These are phyloP conservation scores for Chytriomyces hyalinus DNA, from an alignment of 192 early-diverging fungal species.

Conservation along the genomic window DNA sequence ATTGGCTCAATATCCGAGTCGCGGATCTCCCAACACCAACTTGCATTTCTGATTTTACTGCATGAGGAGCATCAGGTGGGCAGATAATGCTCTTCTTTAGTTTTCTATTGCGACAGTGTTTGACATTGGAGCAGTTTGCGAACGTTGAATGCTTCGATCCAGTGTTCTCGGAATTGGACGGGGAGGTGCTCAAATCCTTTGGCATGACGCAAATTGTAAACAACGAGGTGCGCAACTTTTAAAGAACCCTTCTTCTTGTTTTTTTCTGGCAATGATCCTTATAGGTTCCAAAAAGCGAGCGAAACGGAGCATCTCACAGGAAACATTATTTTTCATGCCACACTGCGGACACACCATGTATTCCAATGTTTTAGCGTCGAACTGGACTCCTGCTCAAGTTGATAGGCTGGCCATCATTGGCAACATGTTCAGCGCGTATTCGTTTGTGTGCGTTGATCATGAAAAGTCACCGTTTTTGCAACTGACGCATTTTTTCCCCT, in stretches of 20 bases:
- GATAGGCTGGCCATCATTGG: slow-evolving; percentile 34
- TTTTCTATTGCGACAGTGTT: neutral
- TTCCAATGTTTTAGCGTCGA: slow-evolving; percentile 39
- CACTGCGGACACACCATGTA: slow-evolving; percentile 49
- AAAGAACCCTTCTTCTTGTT: too few species aligned
- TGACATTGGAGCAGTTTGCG: neutral
- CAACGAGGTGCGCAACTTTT: slow-evolving; percentile 36
- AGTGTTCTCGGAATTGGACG: slow-evolving; percentile 35
- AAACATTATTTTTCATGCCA: slow-evolving; percentile 49
- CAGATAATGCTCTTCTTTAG: neutral
- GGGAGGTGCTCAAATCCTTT: slow-evolving; percentile 8
- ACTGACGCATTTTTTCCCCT: neutral
- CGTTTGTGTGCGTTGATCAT: slow-evolving; percentile 12
- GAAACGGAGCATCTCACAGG: slow-evolving; percentile 4
- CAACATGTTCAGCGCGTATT: slow-evolving; percentile 45
- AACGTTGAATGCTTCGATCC: slow-evolving; percentile 39
- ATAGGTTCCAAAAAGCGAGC: slow-evolving; percentile 19
- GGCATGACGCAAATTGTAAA: slow-evolving; percentile 13
- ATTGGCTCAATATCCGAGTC: neutral
- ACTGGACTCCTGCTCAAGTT: slow-evolving; percentile 32
- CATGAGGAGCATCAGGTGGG: slow-evolving; percentile 25
- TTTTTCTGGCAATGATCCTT: too few species aligned
- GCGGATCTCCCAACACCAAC: slow-evolving; percentile 11
- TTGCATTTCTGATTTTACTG: slow-evolving; percentile 34
- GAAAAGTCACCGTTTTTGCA: neutral